Evolutionary conservation across 768 basidiomycete genomes (phyloP).

Genomic region (Zangia roseola): DNA sequence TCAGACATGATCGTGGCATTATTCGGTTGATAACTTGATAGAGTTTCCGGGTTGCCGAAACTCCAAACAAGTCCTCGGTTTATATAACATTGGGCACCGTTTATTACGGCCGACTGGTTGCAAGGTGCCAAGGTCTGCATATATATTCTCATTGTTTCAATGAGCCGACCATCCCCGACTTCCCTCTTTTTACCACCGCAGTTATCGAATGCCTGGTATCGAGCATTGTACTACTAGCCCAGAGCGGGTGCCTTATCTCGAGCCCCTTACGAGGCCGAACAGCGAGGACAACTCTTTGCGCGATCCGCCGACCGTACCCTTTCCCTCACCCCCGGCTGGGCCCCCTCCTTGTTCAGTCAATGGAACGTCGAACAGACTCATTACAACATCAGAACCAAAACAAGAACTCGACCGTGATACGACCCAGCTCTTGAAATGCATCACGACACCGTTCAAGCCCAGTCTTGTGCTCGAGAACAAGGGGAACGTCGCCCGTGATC

Average conservation of each 20-base stretch:
- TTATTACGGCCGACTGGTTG: neutral
- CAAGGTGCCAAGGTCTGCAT: too few relatives aligned
- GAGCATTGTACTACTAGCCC: constrained; percentile 2
- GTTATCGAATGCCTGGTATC: constrained; percentile 11
- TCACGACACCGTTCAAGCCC: constrained; percentile 16
- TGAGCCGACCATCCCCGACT: neutral
- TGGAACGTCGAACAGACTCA: neutral
- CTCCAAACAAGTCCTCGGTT: too few relatives aligned
- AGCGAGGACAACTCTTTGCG: constrained; percentile 11
- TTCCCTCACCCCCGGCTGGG: neutral
- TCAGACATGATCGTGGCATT: too few relatives aligned
- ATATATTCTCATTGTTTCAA: neutral
- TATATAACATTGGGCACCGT: too few relatives aligned
- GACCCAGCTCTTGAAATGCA: neutral
- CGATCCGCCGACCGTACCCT: neutral
- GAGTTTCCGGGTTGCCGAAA: neutral
- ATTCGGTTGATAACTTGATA: too few relatives aligned
- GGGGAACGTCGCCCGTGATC: constrained; percentile 63
- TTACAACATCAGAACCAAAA: neutral
- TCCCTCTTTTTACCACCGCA: neutral
- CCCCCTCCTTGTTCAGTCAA: too few relatives aligned
- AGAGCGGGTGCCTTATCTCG: constrained; percentile 22
- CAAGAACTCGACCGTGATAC: neutral
- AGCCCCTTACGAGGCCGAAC: constrained; percentile 15
- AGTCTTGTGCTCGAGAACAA: constrained; percentile 49